Base-by-base conservation (phyloP, 352 stramenopile species). In the Saprolegnia parasitica region DNA sequence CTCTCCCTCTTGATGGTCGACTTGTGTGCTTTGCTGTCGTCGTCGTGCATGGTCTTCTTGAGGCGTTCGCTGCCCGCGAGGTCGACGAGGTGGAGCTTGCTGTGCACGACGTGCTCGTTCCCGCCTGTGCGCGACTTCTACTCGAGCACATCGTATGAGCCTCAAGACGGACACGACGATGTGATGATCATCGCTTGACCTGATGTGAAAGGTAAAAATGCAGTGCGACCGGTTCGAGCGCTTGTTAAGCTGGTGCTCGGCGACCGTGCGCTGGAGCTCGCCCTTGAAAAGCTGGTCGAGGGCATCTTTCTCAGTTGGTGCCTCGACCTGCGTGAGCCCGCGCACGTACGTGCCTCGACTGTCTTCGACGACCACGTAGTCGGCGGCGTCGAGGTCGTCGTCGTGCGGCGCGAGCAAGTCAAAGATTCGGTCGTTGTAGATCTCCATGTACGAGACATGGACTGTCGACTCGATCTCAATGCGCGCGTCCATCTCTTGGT, bases 361-460 rank as follows among this genome's bases (percentile, higher is more conserved):
- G 40, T 97, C 89, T 55, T 98, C 89, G 24, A 89, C 87, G 8
- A 96, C 86, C n/a, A 90, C 81, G 15, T 92, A 80, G 11, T 97
- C 87, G 35, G 73, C 76, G 16, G 73, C 68, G 35, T 74, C 57
- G 2, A 24, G 20, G 2, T 71, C 71, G 24, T 23, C 39, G 18
- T 72, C 45, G 45, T 70, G 66, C 58, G 64, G 39, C 42, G 78
- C 76, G 3, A 98, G 78, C 8, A 98, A 72, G 72, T 98, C 93
- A 75, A 93, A 97, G 63, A 98, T 97, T 32, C 85, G 86, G 64
- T 98, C 94, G 75, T 98, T 98, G 74, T 98, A 98, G 72, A 98
- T 98, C 78, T 98, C 94, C 83, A 98, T 93, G 81, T 98, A 98
- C 56, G 90, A 97, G 56, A 90, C 88, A 24, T 77, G 78, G 37